Evolutionary conservation across 208 protist genomes (phyloP), one percentile per base, ranked within the genome.

Genomic region (Trypanosoma brucei): DNA sequence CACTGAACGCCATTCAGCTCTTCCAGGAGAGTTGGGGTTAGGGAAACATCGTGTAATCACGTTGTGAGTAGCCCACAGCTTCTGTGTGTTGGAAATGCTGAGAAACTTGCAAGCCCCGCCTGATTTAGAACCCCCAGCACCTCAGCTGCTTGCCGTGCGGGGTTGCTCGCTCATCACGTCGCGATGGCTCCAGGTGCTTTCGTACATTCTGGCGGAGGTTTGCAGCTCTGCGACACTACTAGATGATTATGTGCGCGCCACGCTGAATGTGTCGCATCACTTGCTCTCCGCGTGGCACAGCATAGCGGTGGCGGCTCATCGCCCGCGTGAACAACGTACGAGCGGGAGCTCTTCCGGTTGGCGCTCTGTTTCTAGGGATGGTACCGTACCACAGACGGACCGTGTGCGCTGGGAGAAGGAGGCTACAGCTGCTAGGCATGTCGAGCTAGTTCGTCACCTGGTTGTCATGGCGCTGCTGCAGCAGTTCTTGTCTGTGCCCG

Each of bases 121-220:
- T 37, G 8, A 34, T 65, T 45, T 40, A 42, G 36, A 38, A 37
- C 37, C 5, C 13, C 22, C 45, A 22, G 36, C 63, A 5, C 42
- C 62, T 5, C 45, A 35, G 6, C n/a, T 42, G 33, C 13, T 31
- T 33, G 37, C 33, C 13, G 63, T 70, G 35, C 44, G 35, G n/a
- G n/a, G 54, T 42, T 14, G 30, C 31, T 39, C 76, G 44, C 3
- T 59, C 3, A 59, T 91, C 49, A 74, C 52, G 54, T 70, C 75
- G 2, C 55, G 61, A 54, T 76, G 81, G 31, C 61, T 91, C 50
- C 84, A 91, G 58, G 56, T 84, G 4, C 68, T 88, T 33, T 69
- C 72, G 59, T 86, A 79, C 57, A 74, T 83, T 4, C 70, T 91
- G 9, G 84, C 84, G n/a, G 79, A 91, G 62, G 38, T 88, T 9